Base-by-base conservation (phyloP, 495 filamentous ascomycete genomes). In the Thermothielavioides terrestris region DNA sequence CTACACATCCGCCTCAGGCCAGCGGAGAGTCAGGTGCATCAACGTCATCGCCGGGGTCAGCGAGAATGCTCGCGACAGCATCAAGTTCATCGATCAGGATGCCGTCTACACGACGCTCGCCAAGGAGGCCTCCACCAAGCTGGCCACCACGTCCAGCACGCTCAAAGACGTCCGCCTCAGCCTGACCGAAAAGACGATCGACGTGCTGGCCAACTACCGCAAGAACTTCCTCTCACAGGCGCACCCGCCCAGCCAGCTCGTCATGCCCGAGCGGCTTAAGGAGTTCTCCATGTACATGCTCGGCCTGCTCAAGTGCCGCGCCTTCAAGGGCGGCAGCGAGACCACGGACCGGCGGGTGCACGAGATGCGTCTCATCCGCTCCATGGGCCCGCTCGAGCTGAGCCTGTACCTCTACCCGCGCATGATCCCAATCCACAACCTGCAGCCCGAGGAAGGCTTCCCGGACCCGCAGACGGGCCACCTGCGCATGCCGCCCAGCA, bases 221-320 rank as follows among this genome's bases (percentile, higher is more conserved):
- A 96, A 94, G 76, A 84, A 91, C 59, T 88, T 85, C 60, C 83
- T 89, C 0, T 82, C 69, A 9, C 70, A 74, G 41, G 83, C 85
- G 2, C 88, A 95, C 59, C 90, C 92, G 8, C 88, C 92, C 7
- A 88, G 90, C 11, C 89, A 99, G 62, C 77, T 99, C 31, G 86
- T 99, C 42, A 80, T 99, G 60, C 92, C 92, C 0, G 94, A 99
- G 66, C 86, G 90, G 39, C 75, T 99, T 20, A 99, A 97, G 61
- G 92, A 99, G 58, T 92, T 96, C 61, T 81, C 83, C 44, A 95
- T 99, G 91, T 97, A 89, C 67, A 89, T 94, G 68, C 80, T 99
- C n/a, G 83, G 85, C 45, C 68, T 99, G 57, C 66, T 95, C 52
- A 99, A 97, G 66, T 91, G 81, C 22, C 81, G 92, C 45, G 88